Conservation (phyloP, 768 basidiomycete genomes). For the Tephrocybe sp. region DNA sequence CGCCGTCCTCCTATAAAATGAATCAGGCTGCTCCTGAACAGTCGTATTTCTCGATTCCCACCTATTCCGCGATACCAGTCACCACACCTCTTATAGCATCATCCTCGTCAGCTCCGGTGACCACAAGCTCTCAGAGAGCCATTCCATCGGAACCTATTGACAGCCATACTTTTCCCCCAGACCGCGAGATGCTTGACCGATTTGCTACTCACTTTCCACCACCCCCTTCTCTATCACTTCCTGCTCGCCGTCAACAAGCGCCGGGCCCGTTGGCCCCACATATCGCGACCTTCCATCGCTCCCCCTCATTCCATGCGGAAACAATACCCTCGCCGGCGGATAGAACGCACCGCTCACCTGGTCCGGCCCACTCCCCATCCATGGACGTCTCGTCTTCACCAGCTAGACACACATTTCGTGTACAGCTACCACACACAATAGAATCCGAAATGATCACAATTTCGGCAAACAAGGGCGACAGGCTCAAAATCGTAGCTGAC, state of each 20-base stretch:
- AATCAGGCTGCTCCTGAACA: slow-evolving; percentile 6
- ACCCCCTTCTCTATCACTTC: slow-evolving; percentile 22
- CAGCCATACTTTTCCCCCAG: too few species aligned
- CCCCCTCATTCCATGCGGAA: slow-evolving; percentile 4
- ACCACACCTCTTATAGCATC: slow-evolving; percentile 8
- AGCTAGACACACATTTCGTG: slow-evolving; percentile 41
- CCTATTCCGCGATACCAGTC: slow-evolving; percentile 11
- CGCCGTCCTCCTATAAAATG: slow-evolving; percentile 11
- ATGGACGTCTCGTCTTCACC: slow-evolving; percentile 43
- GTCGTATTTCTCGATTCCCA: slow-evolving; percentile 15
- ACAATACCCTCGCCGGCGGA: slow-evolving; percentile 25
- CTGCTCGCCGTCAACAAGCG: slow-evolving; percentile 17
- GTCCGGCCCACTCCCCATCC: slow-evolving; percentile 34
- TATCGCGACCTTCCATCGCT: slow-evolving; percentile 15
- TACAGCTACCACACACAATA: slow-evolving; percentile 45
- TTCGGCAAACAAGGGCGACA: slow-evolving; percentile 56
- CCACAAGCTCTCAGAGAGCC: neutral
- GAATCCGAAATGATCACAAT: slow-evolving; percentile 65
- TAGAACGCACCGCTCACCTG: slow-evolving; percentile 26
- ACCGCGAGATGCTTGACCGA: slow-evolving; percentile 25
- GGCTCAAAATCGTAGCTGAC: slow-evolving; percentile 55
- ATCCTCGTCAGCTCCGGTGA: slow-evolving; percentile 1
- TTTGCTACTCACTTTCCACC: slow-evolving; percentile 28
- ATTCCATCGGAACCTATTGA: neutral
- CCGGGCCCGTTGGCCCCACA: slow-evolving; percentile 18